A percentile compares a stretch with the other conserved stretches of the same genome.
These are phyloP conservation scores for Deinandra increscens DNA, from an alignment of 129 eudicot species.

Conservation along the genomic window DNA sequence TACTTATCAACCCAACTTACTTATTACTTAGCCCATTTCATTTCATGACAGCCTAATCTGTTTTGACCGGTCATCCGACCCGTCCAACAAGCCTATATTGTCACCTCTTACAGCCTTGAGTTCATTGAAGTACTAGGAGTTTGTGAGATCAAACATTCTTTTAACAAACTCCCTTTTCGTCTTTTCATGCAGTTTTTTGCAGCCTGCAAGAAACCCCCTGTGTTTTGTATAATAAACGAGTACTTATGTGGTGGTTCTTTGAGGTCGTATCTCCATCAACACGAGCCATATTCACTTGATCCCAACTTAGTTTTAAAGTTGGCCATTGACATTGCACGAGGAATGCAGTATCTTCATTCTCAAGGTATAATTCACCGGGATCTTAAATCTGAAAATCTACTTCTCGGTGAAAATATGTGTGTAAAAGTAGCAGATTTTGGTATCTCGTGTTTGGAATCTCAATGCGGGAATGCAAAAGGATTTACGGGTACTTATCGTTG, in stretches of 20 bases:
- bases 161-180: background rate
- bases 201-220: conserved; percentile 94
- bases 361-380: conserved; percentile 92
- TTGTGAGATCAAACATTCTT: background rate
- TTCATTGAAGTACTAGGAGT: background rate
- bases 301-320: conserved; percentile 64
- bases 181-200: conserved; percentile 69
- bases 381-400: conserved; percentile 86
- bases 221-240: conserved; percentile 94
- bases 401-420: conserved; percentile 78
- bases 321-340: conserved; percentile 83
- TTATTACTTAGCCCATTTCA: too few species aligned
- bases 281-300: conserved; percentile 85
- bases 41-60: too few species aligned
- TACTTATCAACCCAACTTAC: too few species aligned
- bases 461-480: conserved; percentile 84
- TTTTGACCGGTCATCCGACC: too few species aligned
- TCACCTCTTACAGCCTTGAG: too few species aligned
- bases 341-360: conserved; percentile 93
- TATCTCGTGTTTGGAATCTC: conserved; percentile 90
- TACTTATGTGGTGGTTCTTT: conserved; percentile 87
- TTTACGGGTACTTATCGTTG: conserved; percentile 96
- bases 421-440: conserved; percentile 98
- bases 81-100: too few species aligned
- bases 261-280: conserved; percentile 86